A percentile compares a stretch with the other conserved stretches of the same genome.
phyloP scores from a whole-genome alignment of 2,329 filamentous ascomycete genomes.

The Aspergillus calidoustus region DNA sequence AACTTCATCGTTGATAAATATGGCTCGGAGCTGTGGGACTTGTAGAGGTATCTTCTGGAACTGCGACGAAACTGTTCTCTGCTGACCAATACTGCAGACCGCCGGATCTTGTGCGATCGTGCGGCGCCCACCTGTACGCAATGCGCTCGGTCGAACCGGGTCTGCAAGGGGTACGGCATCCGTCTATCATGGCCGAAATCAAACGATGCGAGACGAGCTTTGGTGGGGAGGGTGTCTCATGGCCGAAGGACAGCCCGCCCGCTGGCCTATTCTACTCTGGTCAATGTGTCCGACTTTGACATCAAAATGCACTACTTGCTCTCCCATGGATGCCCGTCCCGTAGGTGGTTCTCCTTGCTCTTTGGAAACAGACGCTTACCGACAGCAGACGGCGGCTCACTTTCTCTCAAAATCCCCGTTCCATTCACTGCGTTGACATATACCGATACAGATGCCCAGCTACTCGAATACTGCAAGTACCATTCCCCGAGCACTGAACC shows the following conservation, averaged over 20 bases:
- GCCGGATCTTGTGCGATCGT: conserved; percentile 15
- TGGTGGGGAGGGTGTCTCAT: background rate
- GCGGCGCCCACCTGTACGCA: conserved; percentile 10
- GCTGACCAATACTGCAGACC: conserved; percentile 9
- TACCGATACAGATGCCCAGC: background rate
- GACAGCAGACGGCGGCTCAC: background rate
- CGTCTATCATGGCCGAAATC: conserved; percentile 18
- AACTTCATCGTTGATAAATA: background rate
- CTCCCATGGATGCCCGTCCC: background rate
- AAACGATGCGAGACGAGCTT: conserved; percentile 11
- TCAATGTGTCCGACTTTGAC: conserved; percentile 15
- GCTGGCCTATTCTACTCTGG: background rate
- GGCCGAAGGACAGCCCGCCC: background rate
- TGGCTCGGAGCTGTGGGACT: conserved; percentile 9
- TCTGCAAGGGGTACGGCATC: conserved; percentile 18
- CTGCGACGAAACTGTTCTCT: background rate
- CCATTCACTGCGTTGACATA: conserved; percentile 4
- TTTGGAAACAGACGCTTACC: background rate
- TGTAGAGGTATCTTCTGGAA: conserved; percentile 13
- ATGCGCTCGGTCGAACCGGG: conserved; percentile 7
- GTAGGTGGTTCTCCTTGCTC: background rate
- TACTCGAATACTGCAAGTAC: conserved; percentile 17
- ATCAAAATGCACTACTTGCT: conserved; percentile 16
- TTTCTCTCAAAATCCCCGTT: conserved; percentile 2
- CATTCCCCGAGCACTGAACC: background rate